Base-by-base conservation (phyloP, 768 basidiomycete species). In the Tricholoma hemisulphureum region DNA sequence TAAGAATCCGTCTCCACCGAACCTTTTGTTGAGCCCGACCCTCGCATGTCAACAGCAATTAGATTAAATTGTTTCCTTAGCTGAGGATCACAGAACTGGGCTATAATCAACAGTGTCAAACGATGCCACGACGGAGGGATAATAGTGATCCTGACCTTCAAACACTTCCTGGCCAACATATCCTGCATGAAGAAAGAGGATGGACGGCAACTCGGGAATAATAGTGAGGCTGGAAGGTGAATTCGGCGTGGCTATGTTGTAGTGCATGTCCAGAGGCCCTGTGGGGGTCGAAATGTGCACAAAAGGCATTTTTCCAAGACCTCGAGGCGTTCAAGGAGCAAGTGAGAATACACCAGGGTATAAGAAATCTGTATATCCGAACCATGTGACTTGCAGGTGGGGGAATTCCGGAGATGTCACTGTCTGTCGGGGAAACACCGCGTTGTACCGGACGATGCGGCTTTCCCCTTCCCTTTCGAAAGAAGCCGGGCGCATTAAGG, bases 21-120 rank as follows among this genome's bases (percentile, higher is more conserved):
- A 2, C 70, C 71, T 35, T 43, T 57, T 9, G 70, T 66, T 8
- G 53, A 45, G n/a, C 71, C 71, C 54, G 66, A 66, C 14, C 56
- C 63, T 32, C 65, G 59, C 57, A 68, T 62, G 53, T 71, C 69
- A 16, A 73, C 56, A 1, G 65, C 66, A 11, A 73, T 65, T 9
- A 73, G 64, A 58, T 71, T 73, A 60, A 70, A 71, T 10, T 51
- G 61, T 29, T 59, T 41, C 26, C 69, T 53, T 4, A 71, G 63
- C 16, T 39, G 59, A 9, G 67, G 60, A 53, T 73, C 69, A 14
- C 53, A 59, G 51, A 67, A 70, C 48, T 70, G 69, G 10, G 54
- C 68, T 69, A 53, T 34, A 13, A 2, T 35, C 35, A 53, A 7
- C 51, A 16, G 21, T n/a, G 29, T 26, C 26, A 18, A 11, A n/a